Base-by-base conservation (phyloP, 306 rosid genomes). In the Parietaria judaica region DNA sequence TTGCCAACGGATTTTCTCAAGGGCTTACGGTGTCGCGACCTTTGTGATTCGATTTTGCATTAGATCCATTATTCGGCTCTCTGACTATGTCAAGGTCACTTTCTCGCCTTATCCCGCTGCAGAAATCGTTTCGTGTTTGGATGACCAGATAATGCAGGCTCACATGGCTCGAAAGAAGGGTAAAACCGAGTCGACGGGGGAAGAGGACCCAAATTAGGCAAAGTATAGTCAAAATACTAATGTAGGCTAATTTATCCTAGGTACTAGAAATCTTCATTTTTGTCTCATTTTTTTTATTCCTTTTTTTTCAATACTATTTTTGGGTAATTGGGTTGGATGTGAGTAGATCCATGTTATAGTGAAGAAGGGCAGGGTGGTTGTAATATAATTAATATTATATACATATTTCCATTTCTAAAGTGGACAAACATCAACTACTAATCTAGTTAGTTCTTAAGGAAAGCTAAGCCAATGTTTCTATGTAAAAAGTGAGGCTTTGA, bases 1-100 rank as follows among this genome's bases (percentile, higher is more conserved):
- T 76, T 36, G 69, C 79, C 10, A 88, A 92, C 75, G 99, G 96
- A 54, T 84, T 72, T 72, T 54, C 88, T 17, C 94, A 84, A 73
- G 94, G 96, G 54, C 79, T 83, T 70, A 67, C 75, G 49, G 71
- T 76, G 54, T 81, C 95, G 49, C 76, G 86, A 50, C 78, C 74
- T 54, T 72, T 86, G 78, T 91, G 78, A 85, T 81, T 68, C 70
- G 63, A 54, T 69, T 74, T 70, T 68, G 51, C 63, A 66, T 51
- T n/a, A 48, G 52, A 38, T 58, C 49, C 13, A 54, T 64, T 61
- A 46, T 36, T 56, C 62, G 49, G 73, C 76, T 62, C 70, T 56
- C 70, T 15, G 65, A 44, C 60, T 70, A 23, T 2, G 31, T 23
- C 43, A 58, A 63, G 69, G 66, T 56, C 63, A 50, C 63, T 50